These are phyloP conservation scores for Cryptosporidium sp. DNA, from an alignment of 169 alveolate genomes.

Conservation along the genomic window DNA sequence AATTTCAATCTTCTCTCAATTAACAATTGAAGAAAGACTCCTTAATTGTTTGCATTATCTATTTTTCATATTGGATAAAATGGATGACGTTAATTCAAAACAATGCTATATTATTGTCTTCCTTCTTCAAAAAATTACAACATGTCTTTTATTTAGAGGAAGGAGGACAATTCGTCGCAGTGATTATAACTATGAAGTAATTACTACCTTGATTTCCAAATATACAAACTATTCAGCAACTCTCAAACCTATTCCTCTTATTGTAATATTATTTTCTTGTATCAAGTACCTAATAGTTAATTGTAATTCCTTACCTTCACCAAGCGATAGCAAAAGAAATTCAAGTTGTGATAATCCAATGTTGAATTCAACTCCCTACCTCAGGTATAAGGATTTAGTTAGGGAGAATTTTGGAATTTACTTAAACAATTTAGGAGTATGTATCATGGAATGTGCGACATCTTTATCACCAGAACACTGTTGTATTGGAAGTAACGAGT, in stretches of 20 bases:
- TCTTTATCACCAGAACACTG: conserved; percentile 45
- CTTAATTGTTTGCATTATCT: conserved; percentile 55
- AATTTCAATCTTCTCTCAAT: conserved; percentile 46
- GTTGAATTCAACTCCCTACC: not conserved
- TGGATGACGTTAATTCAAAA: conserved; percentile 1
- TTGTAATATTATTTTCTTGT: conserved; percentile 14
- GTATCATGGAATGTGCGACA: conserved; percentile 55
- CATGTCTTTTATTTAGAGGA: conserved; percentile 44
- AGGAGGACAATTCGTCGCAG: conserved; percentile 46
- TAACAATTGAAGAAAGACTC: conserved; percentile 63
- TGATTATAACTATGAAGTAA: conserved; percentile 21
- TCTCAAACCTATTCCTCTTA: conserved; percentile 36
- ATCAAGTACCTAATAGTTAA: not conserved
- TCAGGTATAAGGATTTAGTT: not conserved
- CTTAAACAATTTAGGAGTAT: conserved; percentile 35
- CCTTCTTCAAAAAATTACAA: conserved; percentile 18
- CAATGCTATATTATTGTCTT: conserved; percentile 1
- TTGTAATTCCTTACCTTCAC: not conserved
- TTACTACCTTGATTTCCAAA: conserved; percentile 12
- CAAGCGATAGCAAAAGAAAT: not conserved
- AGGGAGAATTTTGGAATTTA: conserved; percentile 20
- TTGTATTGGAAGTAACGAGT: not conserved
- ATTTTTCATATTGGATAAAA: conserved; percentile 21
- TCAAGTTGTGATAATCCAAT: not conserved
- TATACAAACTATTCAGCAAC: conserved; percentile 27